A percentile compares a stretch with the other conserved stretches of the same genome.
These are phyloP conservation scores for Leucoagaricus sp. DNA, from an alignment of 1,284 basidiomycete genomes.

Conservation along the genomic window DNA sequence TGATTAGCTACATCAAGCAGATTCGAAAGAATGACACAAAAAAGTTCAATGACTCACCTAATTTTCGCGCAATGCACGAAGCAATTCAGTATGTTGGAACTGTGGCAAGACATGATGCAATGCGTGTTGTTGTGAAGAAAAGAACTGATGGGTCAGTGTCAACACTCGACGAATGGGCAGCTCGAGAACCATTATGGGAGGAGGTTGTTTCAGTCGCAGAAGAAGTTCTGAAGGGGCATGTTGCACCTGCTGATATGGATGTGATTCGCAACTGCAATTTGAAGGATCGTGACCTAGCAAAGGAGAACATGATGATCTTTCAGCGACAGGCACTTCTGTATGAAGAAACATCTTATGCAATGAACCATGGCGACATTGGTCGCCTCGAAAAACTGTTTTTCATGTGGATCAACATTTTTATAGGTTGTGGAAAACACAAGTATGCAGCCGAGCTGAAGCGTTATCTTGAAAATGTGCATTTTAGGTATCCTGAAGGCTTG, in stretches of 20 bases:
- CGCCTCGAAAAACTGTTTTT: slow-evolving; percentile 29
- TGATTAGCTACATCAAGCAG: too few species aligned
- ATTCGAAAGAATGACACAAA: too few species aligned
- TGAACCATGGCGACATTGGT: slow-evolving; percentile 39
- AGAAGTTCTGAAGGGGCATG: neutral
- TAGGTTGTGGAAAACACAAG: slow-evolving; percentile 34
- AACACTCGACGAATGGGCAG: neutral
- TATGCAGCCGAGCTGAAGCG: slow-evolving; percentile 29
- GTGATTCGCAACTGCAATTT: too few species aligned
- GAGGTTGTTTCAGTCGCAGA: neutral
- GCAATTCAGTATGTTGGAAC: slow-evolving; percentile 30
- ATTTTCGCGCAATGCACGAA: slow-evolving; percentile 38
- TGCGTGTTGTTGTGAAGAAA: slow-evolving; percentile 24
- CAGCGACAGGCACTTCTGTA: slow-evolving; percentile 34
- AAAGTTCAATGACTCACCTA: slow-evolving; percentile 28
- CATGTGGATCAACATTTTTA: slow-evolving; percentile 34
- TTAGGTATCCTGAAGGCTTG: slow-evolving; percentile 29
- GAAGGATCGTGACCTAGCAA: neutral
- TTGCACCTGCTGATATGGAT: neutral
- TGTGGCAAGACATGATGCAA: slow-evolving; percentile 25
- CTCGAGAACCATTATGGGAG: neutral
- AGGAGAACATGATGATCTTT: slow-evolving; percentile 17
- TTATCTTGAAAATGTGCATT: slow-evolving; percentile 29
- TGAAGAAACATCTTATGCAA: slow-evolving; percentile 31
- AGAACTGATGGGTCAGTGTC: slow-evolving; percentile 28